These are phyloP conservation scores for Ceriops tagal DNA, from an alignment of 345 rosid species.

Conservation along the genomic window DNA sequence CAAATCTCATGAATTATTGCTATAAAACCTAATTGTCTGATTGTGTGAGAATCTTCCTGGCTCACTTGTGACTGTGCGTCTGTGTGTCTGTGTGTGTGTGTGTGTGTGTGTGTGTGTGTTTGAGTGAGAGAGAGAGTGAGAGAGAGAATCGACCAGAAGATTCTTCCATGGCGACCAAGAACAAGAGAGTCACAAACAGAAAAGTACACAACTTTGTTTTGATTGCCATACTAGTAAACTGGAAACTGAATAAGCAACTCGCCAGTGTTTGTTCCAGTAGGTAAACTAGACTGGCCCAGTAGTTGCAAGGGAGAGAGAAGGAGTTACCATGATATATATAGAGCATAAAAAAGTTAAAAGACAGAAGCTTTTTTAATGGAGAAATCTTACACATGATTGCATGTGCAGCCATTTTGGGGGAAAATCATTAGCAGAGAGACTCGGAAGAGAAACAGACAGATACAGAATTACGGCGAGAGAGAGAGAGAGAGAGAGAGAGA, in stretches of 20 bases:
- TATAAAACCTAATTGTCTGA: too few species aligned
- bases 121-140: not conserved
- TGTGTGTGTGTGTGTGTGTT: not conserved
- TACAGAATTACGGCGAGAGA: too few species aligned
- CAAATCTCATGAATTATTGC: too few species aligned
- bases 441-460: not conserved
- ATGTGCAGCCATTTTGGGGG: slow-evolving; percentile 50
- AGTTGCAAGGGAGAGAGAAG: too few species aligned
- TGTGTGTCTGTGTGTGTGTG: too few species aligned
- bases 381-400: slow-evolving; percentile 44
- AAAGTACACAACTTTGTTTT: slow-evolving; percentile 10
- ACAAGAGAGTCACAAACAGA: slow-evolving; percentile 24
- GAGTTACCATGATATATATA: slow-evolving; percentile 20
- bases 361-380: not conserved
- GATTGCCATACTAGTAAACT: slow-evolving; percentile 13
- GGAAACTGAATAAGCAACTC: not conserved
- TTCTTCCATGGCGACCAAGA: slow-evolving; percentile 31
- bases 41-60: too few species aligned
- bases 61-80: too few species aligned
- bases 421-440: slow-evolving; percentile 19
- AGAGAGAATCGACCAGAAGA: slow-evolving; percentile 32
- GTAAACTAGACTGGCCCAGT: not conserved
- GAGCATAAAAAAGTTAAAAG: not conserved
- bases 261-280: not conserved
- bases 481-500: not conserved